Base-by-base conservation (phyloP, 768 basidiomycete genomes). In the Boletus reticulatus region DNA sequence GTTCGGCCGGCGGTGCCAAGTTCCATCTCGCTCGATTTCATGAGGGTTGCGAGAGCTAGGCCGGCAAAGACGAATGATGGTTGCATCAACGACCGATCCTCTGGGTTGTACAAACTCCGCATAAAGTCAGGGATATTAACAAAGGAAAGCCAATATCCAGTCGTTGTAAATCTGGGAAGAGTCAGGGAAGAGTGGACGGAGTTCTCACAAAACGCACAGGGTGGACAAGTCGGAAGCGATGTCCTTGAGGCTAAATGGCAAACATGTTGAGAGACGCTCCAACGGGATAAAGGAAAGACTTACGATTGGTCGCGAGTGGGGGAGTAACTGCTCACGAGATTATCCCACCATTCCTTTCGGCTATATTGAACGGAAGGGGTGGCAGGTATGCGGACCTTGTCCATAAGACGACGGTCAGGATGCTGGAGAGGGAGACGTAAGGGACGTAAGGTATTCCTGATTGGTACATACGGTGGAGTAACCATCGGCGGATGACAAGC, bases 11-110 rank as follows among this genome's bases (percentile, higher is more conserved):
- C 60, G 4, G 69, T 66, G 9, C 85, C 81, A 14, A 75, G 72
- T 62, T 86, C 88, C 41, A 82, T 64, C 61, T 85, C 82, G 64
- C 88, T 89, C 2, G 89, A 89, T 59, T 81, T 80, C 79, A 89
- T 84, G 13, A 92, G 76, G 34, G 76, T 84, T 0, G 87, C 81
- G 73, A 92, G 76, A 1, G 90, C 90, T 32, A 92, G 74, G 8
- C 78, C 79, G 2, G 89, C 79, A 31, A 84, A 77, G 44, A 92
- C 78, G 54, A 92, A 81, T 0, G 88, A 78, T 7, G 90, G 89
- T 58, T 90, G 89, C 57, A 90, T 82, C 14, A 70, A 71, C 20
- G 76, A 65, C 14, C 85, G 81, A 29, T 79, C 73, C n/a, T 77
- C 76, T 2, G 81, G 76, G 60, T 80, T 73, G 59, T 71, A 75